A percentile compares a stretch with the other conserved stretches of the same genome.
Conservation (phyloP, 2,329 filamentous ascomycete species). For the Colletotrichum truncatum region DNA sequence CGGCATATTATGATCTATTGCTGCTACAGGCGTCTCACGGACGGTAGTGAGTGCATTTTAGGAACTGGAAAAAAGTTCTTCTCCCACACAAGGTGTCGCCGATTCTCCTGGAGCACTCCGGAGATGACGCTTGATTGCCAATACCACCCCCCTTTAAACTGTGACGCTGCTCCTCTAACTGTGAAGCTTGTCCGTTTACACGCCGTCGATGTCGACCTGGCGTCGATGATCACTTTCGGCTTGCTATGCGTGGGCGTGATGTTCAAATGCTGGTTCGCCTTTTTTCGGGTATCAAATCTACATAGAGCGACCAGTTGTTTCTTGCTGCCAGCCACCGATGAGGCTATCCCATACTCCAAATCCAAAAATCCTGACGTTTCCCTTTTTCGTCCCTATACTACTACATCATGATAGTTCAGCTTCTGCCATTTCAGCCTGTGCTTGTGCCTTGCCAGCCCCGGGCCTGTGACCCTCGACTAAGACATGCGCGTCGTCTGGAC, state of each 20-base stretch:
- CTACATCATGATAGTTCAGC: background rate
- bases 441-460: conserved; percentile 14
- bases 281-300: conserved; percentile 26
- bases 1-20: conserved; percentile 37
- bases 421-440: conserved; percentile 41
- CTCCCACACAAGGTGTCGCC: conserved; percentile 85
- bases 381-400: conserved; percentile 5
- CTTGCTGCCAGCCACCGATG: background rate
- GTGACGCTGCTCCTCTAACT: conserved; percentile 34
- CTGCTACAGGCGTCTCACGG: conserved; percentile 65
- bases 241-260: background rate
- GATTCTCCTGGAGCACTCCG: conserved; percentile 69
- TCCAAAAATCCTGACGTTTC: background rate
- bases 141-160: conserved; percentile 45
- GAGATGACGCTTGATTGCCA: conserved; percentile 96
- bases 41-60: conserved; percentile 66
- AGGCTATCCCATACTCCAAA: background rate
- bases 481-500: conserved; percentile 50
- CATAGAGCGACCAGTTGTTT: background rate
- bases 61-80: conserved; percentile 69
- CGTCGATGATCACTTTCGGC: background rate
- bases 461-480: conserved; percentile 60
- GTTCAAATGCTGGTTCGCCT: background rate
- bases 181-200: background rate
- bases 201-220: background rate